Conservation (phyloP, 345 rosid genomes). For the Ceriops zippeliana region DNA sequence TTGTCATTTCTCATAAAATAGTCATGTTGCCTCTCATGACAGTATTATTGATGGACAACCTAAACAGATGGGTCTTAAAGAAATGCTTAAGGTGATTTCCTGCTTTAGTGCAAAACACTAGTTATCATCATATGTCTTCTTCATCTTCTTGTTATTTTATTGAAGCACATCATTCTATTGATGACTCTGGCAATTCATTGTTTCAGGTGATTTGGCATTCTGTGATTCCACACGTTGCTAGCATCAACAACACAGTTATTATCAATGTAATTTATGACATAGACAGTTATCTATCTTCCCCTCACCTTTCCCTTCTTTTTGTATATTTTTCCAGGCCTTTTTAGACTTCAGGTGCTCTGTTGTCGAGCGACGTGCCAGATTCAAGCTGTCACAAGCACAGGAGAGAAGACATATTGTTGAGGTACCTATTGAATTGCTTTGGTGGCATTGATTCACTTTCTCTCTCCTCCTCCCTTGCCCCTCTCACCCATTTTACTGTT, state of each 20-base stretch:
- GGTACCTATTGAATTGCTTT: conserved; percentile 36
- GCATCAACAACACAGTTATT: background rate
- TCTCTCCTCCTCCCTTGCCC: no score
- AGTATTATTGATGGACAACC: conserved; percentile 91
- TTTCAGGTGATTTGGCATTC: background rate
- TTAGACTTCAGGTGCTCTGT: conserved; percentile 90
- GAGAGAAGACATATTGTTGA: conserved; percentile 85
- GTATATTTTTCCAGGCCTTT: conserved; percentile 53
- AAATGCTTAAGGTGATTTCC: conserved; percentile 72
- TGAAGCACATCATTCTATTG: background rate
- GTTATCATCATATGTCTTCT: background rate
- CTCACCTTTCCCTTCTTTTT: background rate
- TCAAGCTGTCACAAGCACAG: conserved; percentile 79
- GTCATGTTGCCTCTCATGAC: conserved; percentile 9
- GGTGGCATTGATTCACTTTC: background rate
- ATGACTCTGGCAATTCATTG: background rate
- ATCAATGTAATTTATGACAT: no score
- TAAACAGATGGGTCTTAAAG: conserved; percentile 85
- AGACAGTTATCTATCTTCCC: background rate
- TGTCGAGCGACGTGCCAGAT: conserved; percentile 80
- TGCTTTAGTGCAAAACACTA: background rate
- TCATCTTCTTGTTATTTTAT: background rate
- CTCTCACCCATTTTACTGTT: no score
- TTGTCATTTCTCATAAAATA: background rate
- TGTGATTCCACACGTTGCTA: background rate